A percentile compares a stretch with the other conserved stretches of the same genome.
These are phyloP conservation scores for Lotus japonicus DNA, from an alignment of 306 rosid species.

Conservation along the genomic window DNA sequence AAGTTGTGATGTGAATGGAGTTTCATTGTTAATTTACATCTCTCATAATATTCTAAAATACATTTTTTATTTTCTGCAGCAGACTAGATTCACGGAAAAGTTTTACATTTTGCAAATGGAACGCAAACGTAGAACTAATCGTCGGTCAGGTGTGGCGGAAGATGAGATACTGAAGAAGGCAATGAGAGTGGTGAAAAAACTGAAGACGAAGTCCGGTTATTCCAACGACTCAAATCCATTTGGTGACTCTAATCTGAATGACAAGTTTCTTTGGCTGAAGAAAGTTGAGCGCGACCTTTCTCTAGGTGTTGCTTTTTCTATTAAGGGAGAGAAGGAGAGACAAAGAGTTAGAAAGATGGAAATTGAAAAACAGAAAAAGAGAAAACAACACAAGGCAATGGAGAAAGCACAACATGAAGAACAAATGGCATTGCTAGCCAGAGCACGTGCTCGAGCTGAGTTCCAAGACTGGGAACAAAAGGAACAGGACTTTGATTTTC, in stretches of 20 bases:
- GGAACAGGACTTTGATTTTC: conserved; percentile 98
- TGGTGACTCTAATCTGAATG: conserved; percentile 93
- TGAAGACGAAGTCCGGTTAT: conserved; percentile 73
- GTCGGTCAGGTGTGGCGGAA: no score
- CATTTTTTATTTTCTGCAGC: no score
- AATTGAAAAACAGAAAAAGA: conserved; percentile 91
- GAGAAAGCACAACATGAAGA: conserved; percentile 95
- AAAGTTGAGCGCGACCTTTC: conserved; percentile 85
- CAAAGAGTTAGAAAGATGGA: conserved; percentile 91
- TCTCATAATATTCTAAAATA: no score
- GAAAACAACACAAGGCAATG: conserved; percentile 96
- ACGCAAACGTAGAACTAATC: no score
- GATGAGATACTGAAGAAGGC: no score
- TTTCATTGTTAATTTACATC: no score
- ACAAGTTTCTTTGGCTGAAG: conserved; percentile 93
- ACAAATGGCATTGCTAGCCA: conserved; percentile 93
- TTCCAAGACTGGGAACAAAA: conserved; percentile 98
- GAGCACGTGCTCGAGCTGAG: conserved; percentile 98
- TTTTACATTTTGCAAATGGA: no score
- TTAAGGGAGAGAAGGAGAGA: conserved; percentile 68
- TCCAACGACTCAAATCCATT: conserved; percentile 92
- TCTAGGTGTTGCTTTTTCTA: conserved; percentile 59
- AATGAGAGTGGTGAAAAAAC: conserved; percentile 54
- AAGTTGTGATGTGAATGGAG: no score
- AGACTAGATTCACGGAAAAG: no score